Evolutionary conservation across 495 filamentous ascomycete genomes (phyloP), one percentile per base, ranked within the genome.

Genomic region (Poronia punctata): DNA sequence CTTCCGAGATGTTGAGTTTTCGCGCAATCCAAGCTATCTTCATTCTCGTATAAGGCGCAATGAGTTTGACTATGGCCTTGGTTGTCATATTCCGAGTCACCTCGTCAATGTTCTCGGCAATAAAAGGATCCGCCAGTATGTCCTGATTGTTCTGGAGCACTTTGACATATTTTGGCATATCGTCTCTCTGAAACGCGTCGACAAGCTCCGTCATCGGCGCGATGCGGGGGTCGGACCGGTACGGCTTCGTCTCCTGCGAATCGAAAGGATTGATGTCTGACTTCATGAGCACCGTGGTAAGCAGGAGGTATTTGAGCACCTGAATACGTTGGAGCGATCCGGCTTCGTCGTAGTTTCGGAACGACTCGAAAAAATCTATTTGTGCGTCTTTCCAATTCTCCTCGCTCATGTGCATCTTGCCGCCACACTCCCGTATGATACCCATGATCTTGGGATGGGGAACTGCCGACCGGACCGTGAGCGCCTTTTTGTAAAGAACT

Each of bases 331-430:
- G 88, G 52, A 95, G 73, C 25, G 89, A 95, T 35, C 92, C 92
- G 27, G 92, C 92, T 62, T 98, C 92, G 59, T 98, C 93, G 65
- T 97, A 98, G 66, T 97, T 97, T 18, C 88, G 84, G 68, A 98
- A 98, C 3, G 92, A 90, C 62, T 98, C 93, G 60, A 95, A 96
- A 65, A 98, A 98, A 62, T 95, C 93, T 48, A 80, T 89, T 57
- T 96, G 90, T 4, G 92, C 92, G 43, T 88, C 85, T 62, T 94
- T 86, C 92, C 92, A 98, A 61, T 95, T 95, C 66, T 97, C 92
- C 70, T 98, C 92, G 55, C 86, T 94, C 93, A 98, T 96, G 64
- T 98, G 89, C 92, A 98, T 98, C 70, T 98, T 98, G 45, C 92
- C 92, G 49, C 92, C 93, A 61, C 92, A 97, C 64, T 98, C 92